Evolutionary conservation across 345 rosid species (phyloP).

Genomic region (Populus deltoides): DNA sequence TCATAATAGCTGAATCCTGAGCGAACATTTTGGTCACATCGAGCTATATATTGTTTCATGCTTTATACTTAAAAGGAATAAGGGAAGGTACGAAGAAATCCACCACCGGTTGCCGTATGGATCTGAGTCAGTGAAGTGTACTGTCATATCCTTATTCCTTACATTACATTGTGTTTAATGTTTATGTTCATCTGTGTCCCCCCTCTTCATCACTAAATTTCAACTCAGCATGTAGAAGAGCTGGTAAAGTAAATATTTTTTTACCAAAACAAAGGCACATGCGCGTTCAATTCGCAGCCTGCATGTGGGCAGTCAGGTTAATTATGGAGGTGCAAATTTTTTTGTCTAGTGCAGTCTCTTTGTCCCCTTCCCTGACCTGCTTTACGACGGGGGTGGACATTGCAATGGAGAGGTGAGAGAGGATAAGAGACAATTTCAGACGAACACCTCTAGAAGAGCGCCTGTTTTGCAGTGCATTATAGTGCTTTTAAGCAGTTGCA

Average conservation of each 20-base stretch:
- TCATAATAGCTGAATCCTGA: neutral
- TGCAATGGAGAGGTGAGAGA: neutral
- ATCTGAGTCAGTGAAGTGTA: neutral
- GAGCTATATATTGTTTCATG: neutral
- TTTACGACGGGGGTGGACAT: neutral
- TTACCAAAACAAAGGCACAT: neutral
- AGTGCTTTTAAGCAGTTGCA: neutral
- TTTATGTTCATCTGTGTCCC: neutral
- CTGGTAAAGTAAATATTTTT: no score
- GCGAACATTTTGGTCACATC: neutral
- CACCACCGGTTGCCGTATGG: neutral
- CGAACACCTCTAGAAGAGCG: neutral
- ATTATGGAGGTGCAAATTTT: neutral
- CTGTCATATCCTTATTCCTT: neutral
- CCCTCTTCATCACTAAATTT: neutral
- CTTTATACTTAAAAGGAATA: neutral
- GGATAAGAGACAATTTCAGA: neutral
- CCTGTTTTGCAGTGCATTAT: neutral
- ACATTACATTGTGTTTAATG: neutral
- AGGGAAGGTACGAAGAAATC: neutral
- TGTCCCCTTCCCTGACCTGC: neutral
- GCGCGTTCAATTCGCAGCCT: neutral
- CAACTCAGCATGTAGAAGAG: neutral
- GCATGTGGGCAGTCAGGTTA: neutral
- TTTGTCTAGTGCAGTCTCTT: neutral